Evolutionary conservation across 1,284 basidiomycete genomes (phyloP).

Genomic region (Cryptococcus amylolentus): DNA sequence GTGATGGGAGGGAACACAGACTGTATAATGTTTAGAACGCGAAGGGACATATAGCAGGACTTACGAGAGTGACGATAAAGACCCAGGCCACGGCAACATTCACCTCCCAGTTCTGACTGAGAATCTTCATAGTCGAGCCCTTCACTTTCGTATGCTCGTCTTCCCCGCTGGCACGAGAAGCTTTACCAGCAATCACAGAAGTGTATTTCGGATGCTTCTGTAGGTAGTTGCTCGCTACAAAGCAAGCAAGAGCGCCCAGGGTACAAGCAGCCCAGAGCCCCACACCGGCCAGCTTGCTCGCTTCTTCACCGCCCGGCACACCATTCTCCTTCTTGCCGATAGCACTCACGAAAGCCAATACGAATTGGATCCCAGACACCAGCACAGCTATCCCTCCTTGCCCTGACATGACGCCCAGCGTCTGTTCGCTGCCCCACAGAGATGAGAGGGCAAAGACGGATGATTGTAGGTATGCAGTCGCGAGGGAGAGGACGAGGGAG

Average conservation of each 20-base stretch:
- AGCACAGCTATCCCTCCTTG: slow-evolving; percentile 49
- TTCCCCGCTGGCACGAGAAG: slow-evolving; percentile 1
- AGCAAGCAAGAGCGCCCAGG: slow-evolving; percentile 25
- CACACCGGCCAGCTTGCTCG: slow-evolving; percentile 31
- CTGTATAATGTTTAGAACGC: slow-evolving; percentile 48
- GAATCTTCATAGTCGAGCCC: slow-evolving; percentile 22
- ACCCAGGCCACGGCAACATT: slow-evolving; percentile 71
- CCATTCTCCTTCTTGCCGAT: background rate
- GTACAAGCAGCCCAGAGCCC: slow-evolving; percentile 41
- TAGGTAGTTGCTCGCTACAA: slow-evolving; percentile 29
- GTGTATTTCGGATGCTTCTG: slow-evolving; percentile 27
- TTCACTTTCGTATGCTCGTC: slow-evolving; percentile 5
- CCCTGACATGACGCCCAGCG: slow-evolving; percentile 48
- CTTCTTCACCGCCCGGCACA: slow-evolving; percentile 1
- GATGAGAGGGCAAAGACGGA: slow-evolving; percentile 42
- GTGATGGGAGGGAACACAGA: slow-evolving; percentile 82
- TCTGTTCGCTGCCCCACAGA: slow-evolving; percentile 38
- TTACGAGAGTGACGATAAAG: slow-evolving; percentile 73
- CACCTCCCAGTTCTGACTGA: slow-evolving; percentile 62
- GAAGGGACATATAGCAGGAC: slow-evolving; percentile 27
- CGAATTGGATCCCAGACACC: slow-evolving; percentile 41
- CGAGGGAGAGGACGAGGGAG: slow-evolving; percentile 34
- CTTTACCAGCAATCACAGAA: slow-evolving; percentile 10
- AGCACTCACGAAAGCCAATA: slow-evolving; percentile 36
- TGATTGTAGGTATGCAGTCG: slow-evolving; percentile 46